Evolutionary conservation across 1,284 basidiomycete genomes (phyloP), one percentile per base, ranked within the genome.

Genomic region (Sanghuangporus baumii): DNA sequence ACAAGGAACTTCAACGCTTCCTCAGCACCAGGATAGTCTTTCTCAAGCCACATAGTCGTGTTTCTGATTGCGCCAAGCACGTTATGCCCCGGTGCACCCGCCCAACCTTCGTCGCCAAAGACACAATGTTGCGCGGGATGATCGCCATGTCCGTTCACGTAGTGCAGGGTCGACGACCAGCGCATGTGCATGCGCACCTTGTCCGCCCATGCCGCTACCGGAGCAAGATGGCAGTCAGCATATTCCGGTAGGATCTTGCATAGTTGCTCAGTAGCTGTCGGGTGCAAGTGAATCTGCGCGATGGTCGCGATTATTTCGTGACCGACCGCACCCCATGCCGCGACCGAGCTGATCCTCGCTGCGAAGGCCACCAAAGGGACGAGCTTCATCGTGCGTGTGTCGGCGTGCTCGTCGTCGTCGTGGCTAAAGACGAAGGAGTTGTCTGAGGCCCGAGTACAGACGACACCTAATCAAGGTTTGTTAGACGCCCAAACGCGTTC

Each of bases 301-400:
- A 98, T 93, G 5, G 94, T 95, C 1, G 94, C 95, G 1, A 94
- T 85, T 54, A 96, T 90, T 76, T 96, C 90, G 69, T 97, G 94
- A 14, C 94, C 94, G 82, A 70, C 57, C 31, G 57, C 57, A 34
- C 57, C 57, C 57, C 57, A 58, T 8, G 40, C 57, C 43, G 31
- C 43, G 16, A 58, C 57, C 9, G 43, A 58, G 6, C 8, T n/a
- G 18, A 47, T 47, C 4, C 57, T 37, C 46, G 46, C 23, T n/a
- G 31, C 57, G 11, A 36, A 23, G 9, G 57, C 43, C 2, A 47
- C 23, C 26, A 58, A 14, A 14, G 46, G 36, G 8, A 18, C 26
- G 26, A 58, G 40, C 26, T 50, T 58, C 57, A 58, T 58, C 26
- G 26, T 31, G 26, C 26, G 26, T 31, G 26, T 31, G 3, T 31